These are phyloP conservation scores for Oryza glaberrima DNA, from an alignment of 176 grass and related monocot genomes.

Conservation along the genomic window DNA sequence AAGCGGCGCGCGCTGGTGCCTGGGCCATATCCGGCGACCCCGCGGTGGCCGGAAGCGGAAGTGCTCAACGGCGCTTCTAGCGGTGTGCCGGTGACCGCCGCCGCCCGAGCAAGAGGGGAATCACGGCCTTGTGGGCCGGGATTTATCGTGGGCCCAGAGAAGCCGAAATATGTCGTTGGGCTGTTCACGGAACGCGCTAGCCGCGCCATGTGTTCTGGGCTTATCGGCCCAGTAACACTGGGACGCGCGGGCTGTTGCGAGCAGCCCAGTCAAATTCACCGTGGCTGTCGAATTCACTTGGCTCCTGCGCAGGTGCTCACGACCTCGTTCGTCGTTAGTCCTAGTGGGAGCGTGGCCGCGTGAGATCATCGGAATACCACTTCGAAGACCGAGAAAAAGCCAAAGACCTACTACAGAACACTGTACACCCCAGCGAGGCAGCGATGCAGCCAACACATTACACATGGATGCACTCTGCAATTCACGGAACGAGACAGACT, in stretches of 20 bases:
- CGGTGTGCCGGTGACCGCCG: background rate
- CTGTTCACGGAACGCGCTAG: background rate
- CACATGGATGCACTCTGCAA: background rate
- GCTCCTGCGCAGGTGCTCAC: too few species aligned
- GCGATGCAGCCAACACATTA: too few species aligned
- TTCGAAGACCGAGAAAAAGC: background rate
- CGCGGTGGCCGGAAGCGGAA: background rate
- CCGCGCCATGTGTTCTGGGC: background rate
- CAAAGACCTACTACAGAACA: background rate
- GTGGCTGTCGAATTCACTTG: too few species aligned
- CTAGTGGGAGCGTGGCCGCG: too few species aligned
- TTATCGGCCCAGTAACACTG: background rate
- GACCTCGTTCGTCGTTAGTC: too few species aligned
- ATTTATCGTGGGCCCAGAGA: background rate
- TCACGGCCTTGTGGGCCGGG: background rate
- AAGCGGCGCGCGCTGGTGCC: constrained; percentile 26
- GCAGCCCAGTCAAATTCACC: background rate
- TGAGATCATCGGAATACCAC: too few species aligned
- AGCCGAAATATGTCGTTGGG: background rate
- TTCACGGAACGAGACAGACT: background rate
- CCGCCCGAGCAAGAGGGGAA: background rate
- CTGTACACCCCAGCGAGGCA: too few species aligned
- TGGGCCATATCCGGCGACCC: constrained; percentile 35
- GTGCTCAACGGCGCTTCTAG: background rate
- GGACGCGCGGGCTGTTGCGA: background rate